phyloP scores from a whole-genome alignment of 805 yeast genomes.

The Henningerozyma blattae region DNA sequence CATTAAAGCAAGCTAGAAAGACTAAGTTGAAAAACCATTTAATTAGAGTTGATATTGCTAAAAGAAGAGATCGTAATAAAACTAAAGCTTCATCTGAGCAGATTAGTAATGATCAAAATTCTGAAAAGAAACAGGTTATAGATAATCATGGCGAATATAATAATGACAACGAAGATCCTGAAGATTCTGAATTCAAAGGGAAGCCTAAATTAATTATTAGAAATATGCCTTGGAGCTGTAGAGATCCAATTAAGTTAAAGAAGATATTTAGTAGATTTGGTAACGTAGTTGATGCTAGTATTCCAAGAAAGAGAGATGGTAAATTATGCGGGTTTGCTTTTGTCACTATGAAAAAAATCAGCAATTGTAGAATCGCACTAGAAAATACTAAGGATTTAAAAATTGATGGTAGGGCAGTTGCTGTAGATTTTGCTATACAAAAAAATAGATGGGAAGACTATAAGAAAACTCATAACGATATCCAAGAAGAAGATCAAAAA shows the following conservation, averaged over 20 bases:
- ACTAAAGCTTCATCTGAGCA: conserved; percentile 9
- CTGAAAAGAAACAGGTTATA: conserved; percentile 3
- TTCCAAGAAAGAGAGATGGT: conserved; percentile 82
- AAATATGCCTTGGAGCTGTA: conserved; percentile 92
- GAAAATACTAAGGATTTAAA: conserved; percentile 63
- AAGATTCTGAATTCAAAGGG: conserved; percentile 48
- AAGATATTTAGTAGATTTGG: conserved; percentile 69
- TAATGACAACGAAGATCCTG: conserved; percentile 19
- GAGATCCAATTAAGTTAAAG: conserved; percentile 60
- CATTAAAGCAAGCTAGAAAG: conserved; percentile 56
- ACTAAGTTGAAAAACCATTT: conserved; percentile 52
- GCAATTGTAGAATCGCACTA: conserved; percentile 71
- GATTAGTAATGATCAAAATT: conserved; percentile 1
- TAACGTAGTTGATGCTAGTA: conserved; percentile 74
- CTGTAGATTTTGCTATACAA: conserved; percentile 88
- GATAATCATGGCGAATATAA: conserved; percentile 2
- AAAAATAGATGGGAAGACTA: conserved; percentile 69
- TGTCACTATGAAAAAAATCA: conserved; percentile 72
- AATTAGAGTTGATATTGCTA: conserved; percentile 76
- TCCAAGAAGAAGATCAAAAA: conserved; percentile 29
- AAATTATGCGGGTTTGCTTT: conserved; percentile 92
- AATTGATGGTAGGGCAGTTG: conserved; percentile 83
- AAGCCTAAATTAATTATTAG: conserved; percentile 79
- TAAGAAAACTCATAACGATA: conserved; percentile 34
- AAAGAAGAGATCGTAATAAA: conserved; percentile 72